Evolutionary conservation across 2,329 filamentous ascomycete species (phyloP).

Genomic region (Claviceps capensis): DNA sequence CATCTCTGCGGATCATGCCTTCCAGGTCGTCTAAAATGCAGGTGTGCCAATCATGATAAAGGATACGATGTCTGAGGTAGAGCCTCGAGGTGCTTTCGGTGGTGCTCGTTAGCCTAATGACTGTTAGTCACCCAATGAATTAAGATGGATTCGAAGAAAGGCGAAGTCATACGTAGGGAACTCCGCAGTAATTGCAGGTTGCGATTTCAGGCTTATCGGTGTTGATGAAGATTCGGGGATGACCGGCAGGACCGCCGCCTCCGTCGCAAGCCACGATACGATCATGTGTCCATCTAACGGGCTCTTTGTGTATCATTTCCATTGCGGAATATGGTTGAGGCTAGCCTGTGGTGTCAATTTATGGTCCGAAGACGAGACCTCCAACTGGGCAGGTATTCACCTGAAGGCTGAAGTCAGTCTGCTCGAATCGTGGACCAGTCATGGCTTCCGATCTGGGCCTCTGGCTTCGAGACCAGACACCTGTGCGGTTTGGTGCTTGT

Average conservation of each 20-base stretch:
- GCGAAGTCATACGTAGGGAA: slow-evolving; percentile 66
- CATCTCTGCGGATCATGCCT: not conserved
- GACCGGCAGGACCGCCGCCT: slow-evolving; percentile 77
- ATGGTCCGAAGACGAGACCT: not conserved
- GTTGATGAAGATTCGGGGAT: slow-evolving; percentile 95
- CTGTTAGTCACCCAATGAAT: not conserved
- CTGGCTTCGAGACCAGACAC: slow-evolving; percentile 78
- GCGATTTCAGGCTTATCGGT: slow-evolving; percentile 91
- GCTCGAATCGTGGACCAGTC: slow-evolving; percentile 90
- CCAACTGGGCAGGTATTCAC: slow-evolving; percentile 34
- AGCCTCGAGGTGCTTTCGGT: slow-evolving; percentile 73
- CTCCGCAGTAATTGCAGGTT: slow-evolving; percentile 81
- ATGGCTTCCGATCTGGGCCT: slow-evolving; percentile 69
- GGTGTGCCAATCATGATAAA: slow-evolving; percentile 33
- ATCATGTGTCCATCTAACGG: slow-evolving; percentile 80
- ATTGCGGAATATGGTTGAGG: slow-evolving; percentile 84
- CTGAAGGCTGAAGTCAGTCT: slow-evolving; percentile 88
- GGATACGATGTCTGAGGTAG: slow-evolving; percentile 72
- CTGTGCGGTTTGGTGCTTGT: slow-evolving; percentile 79
- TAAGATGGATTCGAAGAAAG: not conserved
- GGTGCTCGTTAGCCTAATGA: slow-evolving; percentile 71
- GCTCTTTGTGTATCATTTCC: slow-evolving; percentile 89
- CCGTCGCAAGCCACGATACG: slow-evolving; percentile 79
- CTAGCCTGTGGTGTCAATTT: slow-evolving; percentile 32
- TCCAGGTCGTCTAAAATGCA: not conserved